These are phyloP conservation scores for Alternaria brassicicola DNA, from an alignment of 2,329 filamentous ascomycete species.

Conservation along the genomic window DNA sequence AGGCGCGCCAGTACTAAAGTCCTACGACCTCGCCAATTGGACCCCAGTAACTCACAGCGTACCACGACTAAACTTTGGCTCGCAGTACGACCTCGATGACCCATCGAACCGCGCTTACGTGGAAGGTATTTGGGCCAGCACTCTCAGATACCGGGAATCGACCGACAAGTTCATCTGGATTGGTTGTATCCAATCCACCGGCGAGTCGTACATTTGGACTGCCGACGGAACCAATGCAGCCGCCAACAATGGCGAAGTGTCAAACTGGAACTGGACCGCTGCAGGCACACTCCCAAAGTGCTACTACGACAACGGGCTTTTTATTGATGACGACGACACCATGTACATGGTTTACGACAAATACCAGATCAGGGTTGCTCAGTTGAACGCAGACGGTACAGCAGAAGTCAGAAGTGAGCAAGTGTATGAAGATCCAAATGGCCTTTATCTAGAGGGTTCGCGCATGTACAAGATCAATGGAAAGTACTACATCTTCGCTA, in stretches of 20 bases:
- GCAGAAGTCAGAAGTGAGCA: constrained; percentile 53
- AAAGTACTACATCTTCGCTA: constrained; percentile 62
- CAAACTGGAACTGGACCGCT: constrained; percentile 50
- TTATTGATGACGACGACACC: constrained; percentile 65
- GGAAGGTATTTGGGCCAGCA: constrained; percentile 63
- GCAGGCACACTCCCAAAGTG: constrained; percentile 51
- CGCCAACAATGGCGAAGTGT: constrained; percentile 38
- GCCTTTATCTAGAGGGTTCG: constrained; percentile 56
- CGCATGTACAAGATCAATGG: constrained; percentile 65
- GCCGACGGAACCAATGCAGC: constrained; percentile 51
- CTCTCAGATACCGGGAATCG: constrained; percentile 58
- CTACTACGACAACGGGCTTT: constrained; percentile 64
- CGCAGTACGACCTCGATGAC: constrained; percentile 57
- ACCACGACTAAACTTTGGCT: constrained; percentile 46
- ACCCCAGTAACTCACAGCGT: constrained; percentile 51
- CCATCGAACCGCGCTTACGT: constrained; percentile 55
- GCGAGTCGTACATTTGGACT: constrained; percentile 62
- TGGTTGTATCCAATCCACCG: constrained; percentile 58
- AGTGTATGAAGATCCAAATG: constrained; percentile 52
- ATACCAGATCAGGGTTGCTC: constrained; percentile 57
- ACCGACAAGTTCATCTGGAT: constrained; percentile 63
- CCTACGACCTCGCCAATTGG: constrained; percentile 62
- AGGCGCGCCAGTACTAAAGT: constrained; percentile 62
- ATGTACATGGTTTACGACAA: constrained; percentile 65
- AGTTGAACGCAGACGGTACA: constrained; percentile 58